These are phyloP conservation scores for Syzygium grande DNA, from an alignment of 345 rosid species.

Conservation along the genomic window DNA sequence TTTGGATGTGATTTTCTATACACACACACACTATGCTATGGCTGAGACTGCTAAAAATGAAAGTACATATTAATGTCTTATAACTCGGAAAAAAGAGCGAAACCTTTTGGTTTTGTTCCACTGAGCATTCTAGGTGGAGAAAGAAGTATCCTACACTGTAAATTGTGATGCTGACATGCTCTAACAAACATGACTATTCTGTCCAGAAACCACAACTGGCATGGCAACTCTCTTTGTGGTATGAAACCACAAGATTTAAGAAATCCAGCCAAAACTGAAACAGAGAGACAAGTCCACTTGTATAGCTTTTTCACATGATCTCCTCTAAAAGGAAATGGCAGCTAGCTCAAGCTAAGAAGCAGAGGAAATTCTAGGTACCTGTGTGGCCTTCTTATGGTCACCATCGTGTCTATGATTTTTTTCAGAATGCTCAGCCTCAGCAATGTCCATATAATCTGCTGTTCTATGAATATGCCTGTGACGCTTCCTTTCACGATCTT, in stretches of 20 bases:
- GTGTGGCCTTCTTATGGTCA: constrained; percentile 56
- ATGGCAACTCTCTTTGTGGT: neutral
- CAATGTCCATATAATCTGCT: constrained; percentile 40
- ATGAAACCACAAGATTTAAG: neutral
- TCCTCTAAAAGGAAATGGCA: neutral
- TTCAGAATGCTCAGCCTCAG: constrained; percentile 40
- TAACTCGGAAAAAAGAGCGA: neutral
- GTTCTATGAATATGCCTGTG: constrained; percentile 43
- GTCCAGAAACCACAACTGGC: neutral
- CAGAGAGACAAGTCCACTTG: neutral
- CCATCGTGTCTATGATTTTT: constrained; percentile 42
- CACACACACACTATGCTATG: neutral
- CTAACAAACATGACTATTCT: neutral
- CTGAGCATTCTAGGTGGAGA: neutral
- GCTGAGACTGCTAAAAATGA: neutral
- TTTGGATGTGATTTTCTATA: neutral
- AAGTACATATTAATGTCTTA: neutral
- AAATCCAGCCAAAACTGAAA: neutral
- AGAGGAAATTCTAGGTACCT: constrained; percentile 26
- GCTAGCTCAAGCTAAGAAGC: neutral
- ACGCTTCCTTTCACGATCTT: constrained; percentile 48
- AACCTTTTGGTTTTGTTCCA: neutral
- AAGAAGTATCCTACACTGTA: neutral
- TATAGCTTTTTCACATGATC: neutral
- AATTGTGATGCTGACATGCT: neutral